Percentiles rank a stretch among this genome's conserved stretches.
Evolutionary conservation across 2,329 filamentous ascomycete species (phyloP).

Genomic region (Thielaviopsis musarum): DNA sequence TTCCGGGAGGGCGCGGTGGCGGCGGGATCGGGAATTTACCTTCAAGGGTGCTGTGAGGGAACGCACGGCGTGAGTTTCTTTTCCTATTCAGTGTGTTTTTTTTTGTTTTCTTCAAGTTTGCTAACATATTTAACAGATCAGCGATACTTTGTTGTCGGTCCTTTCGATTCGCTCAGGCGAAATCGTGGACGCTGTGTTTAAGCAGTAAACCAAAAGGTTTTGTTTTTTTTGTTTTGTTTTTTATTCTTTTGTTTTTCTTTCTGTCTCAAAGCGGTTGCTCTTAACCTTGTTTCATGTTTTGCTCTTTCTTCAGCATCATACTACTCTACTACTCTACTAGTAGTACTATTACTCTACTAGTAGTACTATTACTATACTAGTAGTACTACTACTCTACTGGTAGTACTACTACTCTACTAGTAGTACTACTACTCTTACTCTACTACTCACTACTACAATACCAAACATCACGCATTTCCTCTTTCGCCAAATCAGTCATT

Average conservation of each 20-base stretch:
- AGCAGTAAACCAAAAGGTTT: background rate
- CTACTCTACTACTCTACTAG: no score
- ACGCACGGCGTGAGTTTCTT: constrained; percentile 66
- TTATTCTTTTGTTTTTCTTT: background rate
- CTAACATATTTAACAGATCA: constrained; percentile 34
- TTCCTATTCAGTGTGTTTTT: no score
- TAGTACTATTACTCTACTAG: no score
- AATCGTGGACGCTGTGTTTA: constrained; percentile 60
- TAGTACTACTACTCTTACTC: no score
- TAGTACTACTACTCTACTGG: no score
- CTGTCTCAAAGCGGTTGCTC: background rate
- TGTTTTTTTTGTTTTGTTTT: background rate
- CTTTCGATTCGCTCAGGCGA: constrained; percentile 60
- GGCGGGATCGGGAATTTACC: constrained; percentile 64
- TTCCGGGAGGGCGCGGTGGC: constrained; percentile 53
- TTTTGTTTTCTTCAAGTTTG: constrained; percentile 10
- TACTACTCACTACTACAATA: no score
- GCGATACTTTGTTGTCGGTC: constrained; percentile 67
- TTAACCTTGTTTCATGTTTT: background rate
- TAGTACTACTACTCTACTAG: no score
- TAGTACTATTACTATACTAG: no score
- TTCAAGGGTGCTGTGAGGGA: constrained; percentile 85
- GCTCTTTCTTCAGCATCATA: background rate
- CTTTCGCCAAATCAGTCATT: no score
- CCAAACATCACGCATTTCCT: no score